Conservation (phyloP, 768 basidiomycete genomes). For the Hericium coralloides region DNA sequence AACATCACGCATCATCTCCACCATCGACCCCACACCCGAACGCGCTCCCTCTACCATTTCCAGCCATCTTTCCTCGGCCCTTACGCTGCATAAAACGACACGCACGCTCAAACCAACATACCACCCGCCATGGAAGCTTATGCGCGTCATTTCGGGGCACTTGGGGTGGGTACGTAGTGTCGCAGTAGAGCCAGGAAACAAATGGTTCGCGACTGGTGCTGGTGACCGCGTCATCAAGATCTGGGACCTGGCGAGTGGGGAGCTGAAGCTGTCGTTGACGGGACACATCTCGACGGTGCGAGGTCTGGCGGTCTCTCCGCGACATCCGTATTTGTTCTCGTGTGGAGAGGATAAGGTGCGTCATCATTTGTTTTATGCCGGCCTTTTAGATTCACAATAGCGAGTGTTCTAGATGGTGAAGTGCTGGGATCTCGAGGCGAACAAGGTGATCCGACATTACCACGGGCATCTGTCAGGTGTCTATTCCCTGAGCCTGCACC, state of each 20-base stretch:
- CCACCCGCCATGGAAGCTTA: slow-evolving; percentile 93
- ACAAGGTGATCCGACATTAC: slow-evolving; percentile 98
- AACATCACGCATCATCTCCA: slow-evolving; percentile 48
- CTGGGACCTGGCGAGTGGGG: slow-evolving; percentile 97
- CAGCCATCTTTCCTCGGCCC: slow-evolving; percentile 77
- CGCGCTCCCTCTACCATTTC: slow-evolving; percentile 63
- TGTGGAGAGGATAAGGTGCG: slow-evolving; percentile 95
- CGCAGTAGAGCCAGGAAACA: slow-evolving; percentile 94
- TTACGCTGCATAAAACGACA: slow-evolving; percentile 88
- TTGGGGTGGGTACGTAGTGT: slow-evolving; percentile 96
- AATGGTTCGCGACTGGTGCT: slow-evolving; percentile 98
- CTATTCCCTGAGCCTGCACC: slow-evolving; percentile 88
- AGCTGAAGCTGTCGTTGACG: slow-evolving; percentile 91
- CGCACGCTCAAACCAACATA: slow-evolving; percentile 92
- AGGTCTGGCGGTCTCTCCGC: slow-evolving; percentile 82
- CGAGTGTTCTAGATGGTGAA: slow-evolving; percentile 79
- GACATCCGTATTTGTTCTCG: slow-evolving; percentile 96
- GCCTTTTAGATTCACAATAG: not conserved
- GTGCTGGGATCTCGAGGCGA: slow-evolving; percentile 98
- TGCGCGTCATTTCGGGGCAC: slow-evolving; percentile 95
- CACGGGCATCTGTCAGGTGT: slow-evolving; percentile 98
- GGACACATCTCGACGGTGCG: slow-evolving; percentile 97
- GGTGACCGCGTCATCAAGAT: slow-evolving; percentile 98
- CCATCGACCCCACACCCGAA: slow-evolving; percentile 66
- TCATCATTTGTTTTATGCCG: not conserved